Conservation (phyloP, 257 asterid species). For the Osmanthus fragrans region DNA sequence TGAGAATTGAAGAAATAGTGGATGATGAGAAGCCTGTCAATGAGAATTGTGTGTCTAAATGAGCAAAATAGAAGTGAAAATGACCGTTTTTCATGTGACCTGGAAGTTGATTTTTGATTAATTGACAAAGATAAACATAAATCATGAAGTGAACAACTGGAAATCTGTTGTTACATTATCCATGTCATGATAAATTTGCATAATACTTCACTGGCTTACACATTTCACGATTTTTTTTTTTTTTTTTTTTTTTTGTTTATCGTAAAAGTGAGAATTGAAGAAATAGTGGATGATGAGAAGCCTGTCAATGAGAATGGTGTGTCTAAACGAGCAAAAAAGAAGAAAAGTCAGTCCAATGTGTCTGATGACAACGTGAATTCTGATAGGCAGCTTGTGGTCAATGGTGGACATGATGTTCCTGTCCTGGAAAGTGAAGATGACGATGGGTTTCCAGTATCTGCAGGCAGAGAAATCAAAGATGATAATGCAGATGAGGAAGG, state of each 20-base stretch:
- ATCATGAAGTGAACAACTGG: not conserved
- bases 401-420: conserved; percentile 40
- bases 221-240: not conserved
- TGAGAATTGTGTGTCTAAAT: conserved; percentile 43
- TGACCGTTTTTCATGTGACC: not conserved
- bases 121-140: not conserved
- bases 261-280: conserved; percentile 75
- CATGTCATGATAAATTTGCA: not conserved
- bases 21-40: conserved; percentile 60
- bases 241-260: conserved; percentile 1
- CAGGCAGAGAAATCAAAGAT: conserved; percentile 26
- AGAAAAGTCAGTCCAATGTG: conserved; percentile 40
- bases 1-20: conserved; percentile 84
- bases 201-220: not conserved
- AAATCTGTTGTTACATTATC: not conserved
- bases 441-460: conserved; percentile 79
- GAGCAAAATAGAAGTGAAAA: conserved; percentile 47
- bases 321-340: conserved; percentile 55
- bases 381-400: conserved; percentile 47
- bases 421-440: conserved; percentile 84
- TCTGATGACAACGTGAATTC: conserved; percentile 40
- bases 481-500: conserved; percentile 34
- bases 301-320: conserved; percentile 39
- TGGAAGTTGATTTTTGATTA: not conserved
- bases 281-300: conserved; percentile 74